Percentiles rank a stretch among this genome's conserved stretches.
Evolutionary conservation across 352 stramenopile genomes (phyloP).

Genomic region (Phytophthora europaea): DNA sequence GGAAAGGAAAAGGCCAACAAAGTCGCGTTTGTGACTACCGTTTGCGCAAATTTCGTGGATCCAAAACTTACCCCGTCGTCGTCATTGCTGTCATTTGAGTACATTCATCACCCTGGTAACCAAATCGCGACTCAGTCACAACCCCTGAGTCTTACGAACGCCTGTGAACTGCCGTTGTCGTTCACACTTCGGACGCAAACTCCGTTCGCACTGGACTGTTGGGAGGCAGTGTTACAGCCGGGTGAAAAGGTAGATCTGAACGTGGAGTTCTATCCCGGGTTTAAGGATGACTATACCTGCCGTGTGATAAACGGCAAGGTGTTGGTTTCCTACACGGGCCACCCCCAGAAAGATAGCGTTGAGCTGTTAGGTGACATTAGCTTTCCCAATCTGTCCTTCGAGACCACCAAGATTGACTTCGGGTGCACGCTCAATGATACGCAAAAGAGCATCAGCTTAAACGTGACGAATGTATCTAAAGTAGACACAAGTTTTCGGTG

Average conservation of each 20-base stretch:
- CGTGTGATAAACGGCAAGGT: conserved; percentile 91
- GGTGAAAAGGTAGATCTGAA: conserved; percentile 80
- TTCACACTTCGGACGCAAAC: conserved; percentile 93
- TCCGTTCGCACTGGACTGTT: conserved; percentile 94
- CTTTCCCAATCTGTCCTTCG: conserved; percentile 96
- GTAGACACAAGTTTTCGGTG: conserved; percentile 92
- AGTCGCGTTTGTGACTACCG: conserved; percentile 90
- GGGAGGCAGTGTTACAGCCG: conserved; percentile 89
- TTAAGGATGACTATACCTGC: conserved; percentile 92
- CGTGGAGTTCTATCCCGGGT: conserved; percentile 95
- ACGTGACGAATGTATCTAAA: conserved; percentile 92
- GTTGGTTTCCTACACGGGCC: conserved; percentile 83
- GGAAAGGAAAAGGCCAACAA: conserved; percentile 93
- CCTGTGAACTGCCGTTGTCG: conserved; percentile 87
- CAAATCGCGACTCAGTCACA: conserved; percentile 77
- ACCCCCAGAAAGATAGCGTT: conserved; percentile 93
- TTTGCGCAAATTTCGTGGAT: conserved; percentile 92
- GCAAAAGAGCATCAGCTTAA: conserved; percentile 88
- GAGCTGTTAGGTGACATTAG: conserved; percentile 93
- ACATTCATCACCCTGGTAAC: conserved; percentile 84
- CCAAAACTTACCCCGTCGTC: conserved; percentile 87
- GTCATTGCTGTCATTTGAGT: conserved; percentile 85
- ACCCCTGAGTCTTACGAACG: conserved; percentile 88
- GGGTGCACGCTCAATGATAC: conserved; percentile 97
- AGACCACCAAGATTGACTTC: conserved; percentile 93